Evolutionary conservation across 805 yeast genomes (phyloP), one percentile per base, ranked within the genome.

Genomic region (Sugiyamaella chiloensis): DNA sequence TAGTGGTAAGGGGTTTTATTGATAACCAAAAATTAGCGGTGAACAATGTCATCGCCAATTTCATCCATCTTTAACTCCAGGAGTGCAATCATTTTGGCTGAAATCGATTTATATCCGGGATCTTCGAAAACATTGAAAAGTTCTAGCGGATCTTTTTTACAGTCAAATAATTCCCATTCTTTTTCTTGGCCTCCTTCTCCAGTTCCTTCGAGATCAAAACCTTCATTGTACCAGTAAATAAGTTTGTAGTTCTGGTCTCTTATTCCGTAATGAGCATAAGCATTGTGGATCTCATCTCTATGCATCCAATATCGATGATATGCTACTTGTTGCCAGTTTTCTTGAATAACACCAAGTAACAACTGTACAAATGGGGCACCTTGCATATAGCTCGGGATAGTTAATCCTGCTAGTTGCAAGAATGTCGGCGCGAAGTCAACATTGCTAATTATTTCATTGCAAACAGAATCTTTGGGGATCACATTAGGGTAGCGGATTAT

Each of bases 301-400:
- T 40, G 43, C 43, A 40, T 40, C 43, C 43, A 40, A 14, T 40
- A 40, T 17, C 43, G 17, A 14, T 40, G 44, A 7, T 45, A 47
- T 6, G 47, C 50, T 1, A 47, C 49, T 31, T 47, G 47, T 12
- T 26, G 46, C 16, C 40, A 16, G 44, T 24, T 26, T 27, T 5
- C 9, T 14, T 29, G 12, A 2, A 29, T 7, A 3, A 14, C 31
- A 5, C 24, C 36, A 20, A 7, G n/a, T 9, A 31, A 27, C 7
- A 31, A 26, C 6, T 9, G 7, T 7, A 23, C n/a, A 24, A 42
- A 24, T 9, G 45, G 27, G 7, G n/a, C 12, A 7, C 45, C 45
- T 21, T 42, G 39, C 45, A 44, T 30, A 19, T 37, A 44, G 14
- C 21, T 35, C 20, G 44, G 46, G 24, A 17, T 34, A 16, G 47